Base-by-base conservation (phyloP, 2,329 filamentous ascomycete genomes). In the Sporothrix mexicana region DNA sequence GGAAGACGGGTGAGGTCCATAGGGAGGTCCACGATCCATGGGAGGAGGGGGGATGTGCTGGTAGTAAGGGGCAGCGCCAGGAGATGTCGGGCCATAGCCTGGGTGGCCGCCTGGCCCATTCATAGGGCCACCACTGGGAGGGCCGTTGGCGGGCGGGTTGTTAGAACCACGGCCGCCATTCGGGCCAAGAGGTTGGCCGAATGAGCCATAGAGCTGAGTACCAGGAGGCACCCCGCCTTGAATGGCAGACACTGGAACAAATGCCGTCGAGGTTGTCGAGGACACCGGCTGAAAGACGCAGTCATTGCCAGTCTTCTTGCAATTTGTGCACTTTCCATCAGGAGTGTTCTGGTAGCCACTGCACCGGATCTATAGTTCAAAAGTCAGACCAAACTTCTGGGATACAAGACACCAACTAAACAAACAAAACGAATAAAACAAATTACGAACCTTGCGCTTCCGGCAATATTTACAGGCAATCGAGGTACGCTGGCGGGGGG, bases 241-340 rank as follows among this genome's bases (percentile, higher is more conserved):
- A 6, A 89, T 81, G 17, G 87, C 87, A 2, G 86, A 88, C 5
- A 90, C 85, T 1, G 88, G 87, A 15, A 89, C 86, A 74, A 89
- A 89, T 0, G 87, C 87, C 0, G 87, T 87, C 5, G 86, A 86
- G 53, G 85, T 84, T 3, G 74, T 75, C 12, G 86, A 85, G 3
- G 86, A 88, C 0, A 89, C 88, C 0, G 87, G 88, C 77, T 89
- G 87, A 73, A 90, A 89, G 15, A 89, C 84, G 74, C 88, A 90
- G 74, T 90, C 87, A 76, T 89, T 88, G 67, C 88, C 87, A 81
- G 89, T 88, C 74, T 88, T 87, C 53, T 87, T 86, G 76, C 88
- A 90, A 76, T 89, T 90, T 71, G 87, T 85, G 76, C 88, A 90
- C 75, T 89, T 88, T 12, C 87, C 88, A 23, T 87, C 87, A 0